Evolutionary conservation across 2,329 filamentous ascomycete species (phyloP), one percentile per base, ranked within the genome.

Genomic region (Hymenoscyphus fraxineus): DNA sequence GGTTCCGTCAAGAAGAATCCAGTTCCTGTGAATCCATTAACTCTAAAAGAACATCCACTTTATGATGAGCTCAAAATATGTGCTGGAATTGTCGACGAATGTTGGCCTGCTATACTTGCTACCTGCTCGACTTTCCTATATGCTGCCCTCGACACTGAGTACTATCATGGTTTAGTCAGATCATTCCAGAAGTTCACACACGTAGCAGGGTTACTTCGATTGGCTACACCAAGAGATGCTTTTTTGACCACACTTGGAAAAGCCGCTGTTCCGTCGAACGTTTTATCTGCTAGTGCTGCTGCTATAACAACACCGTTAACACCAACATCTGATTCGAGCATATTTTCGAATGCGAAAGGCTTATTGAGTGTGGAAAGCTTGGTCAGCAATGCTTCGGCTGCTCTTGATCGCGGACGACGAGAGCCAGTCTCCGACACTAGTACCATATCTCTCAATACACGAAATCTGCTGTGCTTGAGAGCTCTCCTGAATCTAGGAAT

Each of bases 91-190:
- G 90, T 99, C 31, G 92, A 96, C 3, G 85, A 91, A 69, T 98
- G 94, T 76, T 99, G 95, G 95, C 95, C 95, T 58, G 95, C 95
- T 13, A 88, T 98, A 47, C 84, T 99, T 59, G 94, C 95, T 0
- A 95, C 93, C 1, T 97, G 93, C 72, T 99, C 95, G 0, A 97
- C 94, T 0, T 99, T 98, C 74, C 80, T 99, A 19, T 96, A 96
- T 74, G 92, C 95, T 38, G 88, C 94, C 0, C 80, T 99, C 3
- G 95, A 99, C 74, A 90, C 92, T 0, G 93, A 97, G 61, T 97
- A 95, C 71, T 99, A 98, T 72, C 93, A 97, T 70, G 87, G 89
- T 10, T 81, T 99, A 1, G 94, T 99, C 31, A 86, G 95, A 69
- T 91, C 94, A 0, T 96, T 98, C 70, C 95, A 99, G 73, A 93